Evolutionary conservation across 1,139 yeast genomes (phyloP).

Genomic region (Taiozyma sp.): DNA sequence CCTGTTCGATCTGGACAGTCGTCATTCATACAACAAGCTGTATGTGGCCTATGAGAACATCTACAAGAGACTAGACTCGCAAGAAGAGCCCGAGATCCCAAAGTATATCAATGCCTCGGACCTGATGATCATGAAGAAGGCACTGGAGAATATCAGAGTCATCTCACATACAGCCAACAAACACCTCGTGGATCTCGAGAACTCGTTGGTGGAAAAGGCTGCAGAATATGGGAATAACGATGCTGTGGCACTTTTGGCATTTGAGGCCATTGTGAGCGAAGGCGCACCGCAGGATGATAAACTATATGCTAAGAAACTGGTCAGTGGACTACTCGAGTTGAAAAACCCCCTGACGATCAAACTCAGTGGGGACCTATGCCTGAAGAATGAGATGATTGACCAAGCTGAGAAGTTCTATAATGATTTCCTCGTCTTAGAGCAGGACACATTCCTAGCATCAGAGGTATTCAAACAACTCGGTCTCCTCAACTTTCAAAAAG

Average conservation of each 20-base stretch:
- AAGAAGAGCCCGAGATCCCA: conserved; percentile 37
- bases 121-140: conserved; percentile 62
- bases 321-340: conserved; percentile 54
- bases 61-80: conserved; percentile 39
- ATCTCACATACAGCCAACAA: conserved; percentile 56
- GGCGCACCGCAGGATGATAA: conserved; percentile 43
- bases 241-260: conserved; percentile 72
- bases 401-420: conserved; percentile 59
- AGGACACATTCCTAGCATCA: conserved; percentile 55
- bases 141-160: conserved; percentile 57
- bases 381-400: conserved; percentile 36
- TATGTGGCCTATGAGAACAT: conserved; percentile 48
- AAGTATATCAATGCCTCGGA: conserved; percentile 47
- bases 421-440: conserved; percentile 51
- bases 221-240: conserved; percentile 82
- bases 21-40: conserved; percentile 48
- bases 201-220: conserved; percentile 69
- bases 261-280: conserved; percentile 43
- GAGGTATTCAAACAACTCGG: conserved; percentile 77
- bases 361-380: conserved; percentile 69
- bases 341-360: conserved; percentile 71
- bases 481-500: conserved; percentile 50
- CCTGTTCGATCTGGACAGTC: conserved; percentile 61
- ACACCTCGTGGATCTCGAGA: conserved; percentile 56
- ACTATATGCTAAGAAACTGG: conserved; percentile 55